Evolutionary conservation across 2,329 filamentous ascomycete species (phyloP).

Genomic region (Beauveria medogensis): DNA sequence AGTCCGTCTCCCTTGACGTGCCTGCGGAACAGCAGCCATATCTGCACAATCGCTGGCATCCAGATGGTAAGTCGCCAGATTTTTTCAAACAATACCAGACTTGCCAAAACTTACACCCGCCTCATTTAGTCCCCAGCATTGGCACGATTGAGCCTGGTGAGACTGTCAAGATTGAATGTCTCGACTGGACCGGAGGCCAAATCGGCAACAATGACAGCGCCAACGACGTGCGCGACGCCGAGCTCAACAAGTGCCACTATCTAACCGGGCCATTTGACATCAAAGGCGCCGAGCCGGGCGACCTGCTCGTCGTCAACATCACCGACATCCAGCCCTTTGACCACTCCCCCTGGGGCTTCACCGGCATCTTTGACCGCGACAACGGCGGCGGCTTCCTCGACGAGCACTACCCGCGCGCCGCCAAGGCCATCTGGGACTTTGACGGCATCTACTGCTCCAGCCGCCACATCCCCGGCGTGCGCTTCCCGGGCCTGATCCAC

Average conservation of each 20-base stretch:
- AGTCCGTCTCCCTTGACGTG: slow-evolving; percentile 65
- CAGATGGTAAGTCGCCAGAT: slow-evolving; percentile 56
- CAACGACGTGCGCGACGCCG: slow-evolving; percentile 79
- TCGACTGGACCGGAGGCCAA: slow-evolving; percentile 79
- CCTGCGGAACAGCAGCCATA: slow-evolving; percentile 61
- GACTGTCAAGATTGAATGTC: slow-evolving; percentile 87
- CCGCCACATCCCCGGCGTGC: slow-evolving; percentile 78
- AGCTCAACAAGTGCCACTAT: slow-evolving; percentile 79
- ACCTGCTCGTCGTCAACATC: slow-evolving; percentile 80
- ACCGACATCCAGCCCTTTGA: slow-evolving; percentile 87
- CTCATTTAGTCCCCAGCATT: slow-evolving; percentile 57
- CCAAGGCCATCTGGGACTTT: slow-evolving; percentile 53
- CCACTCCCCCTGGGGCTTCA: slow-evolving; percentile 84
- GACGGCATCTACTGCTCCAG: slow-evolving; percentile 64
- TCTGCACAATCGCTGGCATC: slow-evolving; percentile 86
- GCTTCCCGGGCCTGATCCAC: slow-evolving; percentile 83
- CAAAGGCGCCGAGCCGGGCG: slow-evolving; percentile 74
- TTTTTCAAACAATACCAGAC: not conserved
- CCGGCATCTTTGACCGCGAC: slow-evolving; percentile 67
- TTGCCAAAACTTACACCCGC: not conserved
- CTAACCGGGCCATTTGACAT: slow-evolving; percentile 85
- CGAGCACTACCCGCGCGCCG: slow-evolving; percentile 73
- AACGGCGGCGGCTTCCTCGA: slow-evolving; percentile 89
- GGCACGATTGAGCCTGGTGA: slow-evolving; percentile 73
- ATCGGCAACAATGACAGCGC: slow-evolving; percentile 84